Percentiles rank a stretch among this genome's conserved stretches.
These are phyloP conservation scores for Aureobasidium sp. DNA, from an alignment of 2,329 filamentous ascomycete genomes.

Conservation along the genomic window DNA sequence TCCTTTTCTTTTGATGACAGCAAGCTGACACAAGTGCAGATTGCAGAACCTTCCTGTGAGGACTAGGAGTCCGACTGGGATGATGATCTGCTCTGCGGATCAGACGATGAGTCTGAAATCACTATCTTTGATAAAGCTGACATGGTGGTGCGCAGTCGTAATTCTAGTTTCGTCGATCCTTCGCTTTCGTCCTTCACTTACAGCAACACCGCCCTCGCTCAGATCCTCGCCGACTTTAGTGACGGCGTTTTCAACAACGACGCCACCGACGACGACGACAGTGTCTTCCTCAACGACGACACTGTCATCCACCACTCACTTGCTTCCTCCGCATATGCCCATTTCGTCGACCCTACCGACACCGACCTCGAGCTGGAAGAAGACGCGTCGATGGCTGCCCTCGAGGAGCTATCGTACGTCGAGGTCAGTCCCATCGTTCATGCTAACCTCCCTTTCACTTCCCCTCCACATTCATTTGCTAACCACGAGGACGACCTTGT, in stretches of 20 bases:
- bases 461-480: not conserved
- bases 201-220: not conserved
- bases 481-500: not conserved
- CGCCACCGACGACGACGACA: not conserved
- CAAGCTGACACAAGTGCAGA: not conserved
- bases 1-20: not conserved
- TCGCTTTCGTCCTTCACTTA: not conserved
- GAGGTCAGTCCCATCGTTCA: not conserved
- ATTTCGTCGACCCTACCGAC: not conserved
- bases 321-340: not conserved
- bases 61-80: slow-evolving; percentile 9
- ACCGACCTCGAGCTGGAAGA: not conserved
- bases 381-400: not conserved
- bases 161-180: not conserved
- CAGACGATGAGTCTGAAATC: not conserved
- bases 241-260: not conserved
- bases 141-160: not conserved
- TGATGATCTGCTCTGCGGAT: not conserved
- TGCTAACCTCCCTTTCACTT: not conserved
- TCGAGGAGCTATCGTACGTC: not conserved
- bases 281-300: not conserved
- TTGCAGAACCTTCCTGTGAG: not conserved
- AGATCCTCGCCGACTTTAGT: not conserved
- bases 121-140: not conserved
- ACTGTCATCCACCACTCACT: not conserved